Evolutionary conservation across 208 protist genomes (phyloP).

Genomic region (Kentomonas sorsogonicus): DNA sequence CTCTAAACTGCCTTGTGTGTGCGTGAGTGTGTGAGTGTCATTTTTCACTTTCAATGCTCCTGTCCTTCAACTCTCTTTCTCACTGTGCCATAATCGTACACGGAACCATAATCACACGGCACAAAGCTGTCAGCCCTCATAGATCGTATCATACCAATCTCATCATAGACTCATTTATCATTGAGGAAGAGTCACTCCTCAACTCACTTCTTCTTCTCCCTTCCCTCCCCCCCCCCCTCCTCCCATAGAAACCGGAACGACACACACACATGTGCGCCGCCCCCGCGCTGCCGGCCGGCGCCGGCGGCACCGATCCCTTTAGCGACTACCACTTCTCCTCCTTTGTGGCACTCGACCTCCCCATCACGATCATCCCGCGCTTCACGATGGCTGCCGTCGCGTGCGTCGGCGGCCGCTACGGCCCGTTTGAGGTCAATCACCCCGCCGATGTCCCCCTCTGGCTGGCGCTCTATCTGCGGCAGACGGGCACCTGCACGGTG

Average conservation of each 20-base stretch:
- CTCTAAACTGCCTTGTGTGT: no score
- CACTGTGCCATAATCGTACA: no score
- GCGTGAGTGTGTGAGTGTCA: no score
- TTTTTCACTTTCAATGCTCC: no score
- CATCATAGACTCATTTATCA: no score
- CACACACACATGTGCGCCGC: constrained; percentile 6
- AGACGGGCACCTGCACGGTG: constrained; percentile 79
- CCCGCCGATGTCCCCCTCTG: constrained; percentile 77
- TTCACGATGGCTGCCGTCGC: constrained; percentile 74
- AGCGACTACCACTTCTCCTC: constrained; percentile 75
- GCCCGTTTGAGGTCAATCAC: constrained; percentile 76
- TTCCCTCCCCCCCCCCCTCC: background rate
- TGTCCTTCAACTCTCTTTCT: no score
- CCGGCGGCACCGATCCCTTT: constrained; percentile 23
- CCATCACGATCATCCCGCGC: constrained; percentile 68
- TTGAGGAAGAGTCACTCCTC: no score
- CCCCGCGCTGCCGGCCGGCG: background rate
- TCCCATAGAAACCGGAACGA: background rate
- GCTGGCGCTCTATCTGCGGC: constrained; percentile 76
- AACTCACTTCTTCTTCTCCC: background rate
- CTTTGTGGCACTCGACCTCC: constrained; percentile 70
- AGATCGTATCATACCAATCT: no score
- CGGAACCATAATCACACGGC: no score
- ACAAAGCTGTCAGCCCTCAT: no score
- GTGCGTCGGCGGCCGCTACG: constrained; percentile 58